These are phyloP conservation scores for Hericium coralloides DNA, from an alignment of 768 basidiomycete species.

Conservation along the genomic window DNA sequence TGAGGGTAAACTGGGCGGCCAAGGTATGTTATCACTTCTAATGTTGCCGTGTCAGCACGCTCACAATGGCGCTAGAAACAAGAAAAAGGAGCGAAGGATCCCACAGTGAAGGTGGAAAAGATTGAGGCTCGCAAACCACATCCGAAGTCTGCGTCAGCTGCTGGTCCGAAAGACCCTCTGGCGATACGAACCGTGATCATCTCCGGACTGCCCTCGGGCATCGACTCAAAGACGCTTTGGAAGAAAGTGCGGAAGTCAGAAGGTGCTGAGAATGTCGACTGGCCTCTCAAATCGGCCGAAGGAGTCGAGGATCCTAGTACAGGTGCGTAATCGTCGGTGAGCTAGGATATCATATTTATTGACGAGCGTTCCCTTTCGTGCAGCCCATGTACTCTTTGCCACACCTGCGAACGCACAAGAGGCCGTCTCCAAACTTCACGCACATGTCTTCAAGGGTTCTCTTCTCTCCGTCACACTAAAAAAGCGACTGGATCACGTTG, in stretches of 20 bases:
- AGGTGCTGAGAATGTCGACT: slow-evolving; percentile 70
- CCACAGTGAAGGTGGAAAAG: not conserved
- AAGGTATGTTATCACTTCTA: slow-evolving; percentile 40
- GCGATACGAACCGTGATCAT: slow-evolving; percentile 77
- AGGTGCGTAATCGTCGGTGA: slow-evolving; percentile 29
- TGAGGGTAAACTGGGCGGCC: slow-evolving; percentile 75
- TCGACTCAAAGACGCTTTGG: slow-evolving; percentile 66
- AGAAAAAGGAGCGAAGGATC: not conserved
- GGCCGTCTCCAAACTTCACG: slow-evolving; percentile 76
- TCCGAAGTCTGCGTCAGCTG: slow-evolving; percentile 19
- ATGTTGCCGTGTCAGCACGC: slow-evolving; percentile 1
- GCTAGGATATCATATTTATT: not conserved
- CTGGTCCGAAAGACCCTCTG: slow-evolving; percentile 52
- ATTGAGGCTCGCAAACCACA: slow-evolving; percentile 19
- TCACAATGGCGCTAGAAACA: slow-evolving; percentile 1
- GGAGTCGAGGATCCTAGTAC: slow-evolving; percentile 41
- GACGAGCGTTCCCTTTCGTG: not conserved
- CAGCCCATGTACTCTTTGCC: slow-evolving; percentile 68
- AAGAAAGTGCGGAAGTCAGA: slow-evolving; percentile 78
- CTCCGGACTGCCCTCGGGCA: slow-evolving; percentile 55
- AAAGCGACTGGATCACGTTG: slow-evolving; percentile 67
- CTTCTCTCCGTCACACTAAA: slow-evolving; percentile 84
- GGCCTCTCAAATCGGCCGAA: slow-evolving; percentile 40
- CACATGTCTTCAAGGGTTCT: slow-evolving; percentile 85
- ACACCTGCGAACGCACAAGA: slow-evolving; percentile 59